Percentiles rank a stretch among this genome's conserved stretches.
phyloP scores from a whole-genome alignment of 2,329 filamentous ascomycete genomes.

The Leptographium procerum region DNA sequence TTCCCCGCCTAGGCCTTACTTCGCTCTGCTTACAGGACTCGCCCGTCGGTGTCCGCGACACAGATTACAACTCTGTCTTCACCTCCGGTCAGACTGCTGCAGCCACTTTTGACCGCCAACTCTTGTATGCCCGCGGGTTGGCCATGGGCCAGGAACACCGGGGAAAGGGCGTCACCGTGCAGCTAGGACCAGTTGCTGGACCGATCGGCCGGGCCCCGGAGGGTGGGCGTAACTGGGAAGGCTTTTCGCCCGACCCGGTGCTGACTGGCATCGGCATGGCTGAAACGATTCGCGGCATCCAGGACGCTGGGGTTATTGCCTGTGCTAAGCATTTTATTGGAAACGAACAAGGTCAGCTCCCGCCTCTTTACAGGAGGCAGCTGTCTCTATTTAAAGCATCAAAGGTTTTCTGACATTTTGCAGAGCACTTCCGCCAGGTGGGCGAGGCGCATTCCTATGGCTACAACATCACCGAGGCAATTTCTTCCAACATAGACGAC shows the following conservation, averaged over 20 bases:
- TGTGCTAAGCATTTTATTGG: slow-evolving; percentile 63
- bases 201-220: slow-evolving; percentile 58
- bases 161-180: slow-evolving; percentile 61
- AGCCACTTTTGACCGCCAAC: slow-evolving; percentile 66
- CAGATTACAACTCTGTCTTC: slow-evolving; percentile 75
- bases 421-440: slow-evolving; percentile 60
- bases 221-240: slow-evolving; percentile 63
- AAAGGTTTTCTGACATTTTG: neutral
- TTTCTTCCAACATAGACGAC: slow-evolving; percentile 45
- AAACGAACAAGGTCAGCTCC: slow-evolving; percentile 48
- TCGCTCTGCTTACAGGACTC: slow-evolving; percentile 80
- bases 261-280: slow-evolving; percentile 61
- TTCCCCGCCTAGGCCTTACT: slow-evolving; percentile 59
- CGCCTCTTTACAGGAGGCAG: slow-evolving; percentile 2
- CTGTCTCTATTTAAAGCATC: neutral
- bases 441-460: slow-evolving; percentile 45
- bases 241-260: slow-evolving; percentile 61
- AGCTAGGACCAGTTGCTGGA: slow-evolving; percentile 64
- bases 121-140: slow-evolving; percentile 59
- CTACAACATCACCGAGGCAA: slow-evolving; percentile 47
- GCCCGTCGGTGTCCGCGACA: slow-evolving; percentile 65
- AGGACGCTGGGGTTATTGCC: slow-evolving; percentile 67
- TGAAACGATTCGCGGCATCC: slow-evolving; percentile 67
- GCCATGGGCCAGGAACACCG: slow-evolving; percentile 64
- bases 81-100: slow-evolving; percentile 67